Conservation (phyloP, 1,284 basidiomycete species). For the Marasmius tenuissimus region DNA sequence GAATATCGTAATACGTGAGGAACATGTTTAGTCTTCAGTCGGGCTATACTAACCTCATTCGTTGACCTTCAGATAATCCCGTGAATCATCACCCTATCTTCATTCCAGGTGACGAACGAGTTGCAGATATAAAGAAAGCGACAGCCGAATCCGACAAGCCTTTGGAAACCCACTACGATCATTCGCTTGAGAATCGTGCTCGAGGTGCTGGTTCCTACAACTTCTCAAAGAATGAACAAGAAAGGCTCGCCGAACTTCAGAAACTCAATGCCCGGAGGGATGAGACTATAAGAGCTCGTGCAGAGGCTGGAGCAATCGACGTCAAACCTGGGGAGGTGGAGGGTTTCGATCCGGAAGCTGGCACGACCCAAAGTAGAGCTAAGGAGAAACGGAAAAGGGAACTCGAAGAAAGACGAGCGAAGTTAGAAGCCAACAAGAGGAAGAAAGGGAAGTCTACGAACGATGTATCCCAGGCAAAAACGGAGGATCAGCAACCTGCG, state of each 20-base stretch:
- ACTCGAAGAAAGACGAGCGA: slow-evolving; percentile 71
- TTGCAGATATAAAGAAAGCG: slow-evolving; percentile 75
- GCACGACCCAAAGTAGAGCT: slow-evolving; percentile 50
- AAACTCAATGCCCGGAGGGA: slow-evolving; percentile 63
- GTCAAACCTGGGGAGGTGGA: slow-evolving; percentile 63
- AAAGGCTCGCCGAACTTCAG: slow-evolving; percentile 76
- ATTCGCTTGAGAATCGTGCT: slow-evolving; percentile 78
- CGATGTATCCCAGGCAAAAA: slow-evolving; percentile 5
- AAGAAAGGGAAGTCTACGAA: slow-evolving; percentile 49
- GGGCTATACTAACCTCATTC: slow-evolving; percentile 3
- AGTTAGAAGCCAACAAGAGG: slow-evolving; percentile 76
- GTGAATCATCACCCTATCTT: slow-evolving; percentile 84
- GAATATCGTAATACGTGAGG: slow-evolving; percentile 58
- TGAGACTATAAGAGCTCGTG: slow-evolving; percentile 71
- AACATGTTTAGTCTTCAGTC: slow-evolving; percentile 31
- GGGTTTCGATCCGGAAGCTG: slow-evolving; percentile 43
- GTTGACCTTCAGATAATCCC: slow-evolving; percentile 60
- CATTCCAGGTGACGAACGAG: slow-evolving; percentile 76
- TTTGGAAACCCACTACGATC: slow-evolving; percentile 80
- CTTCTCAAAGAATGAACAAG: slow-evolving; percentile 82
- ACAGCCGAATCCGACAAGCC: slow-evolving; percentile 75
- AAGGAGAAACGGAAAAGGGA: slow-evolving; percentile 80
- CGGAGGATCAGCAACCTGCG: neutral
- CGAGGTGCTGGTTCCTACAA: slow-evolving; percentile 89
- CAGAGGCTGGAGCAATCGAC: slow-evolving; percentile 60